These are phyloP conservation scores for Ambrosiella xylebori DNA, from an alignment of 2,329 filamentous ascomycete genomes.

Conservation along the genomic window DNA sequence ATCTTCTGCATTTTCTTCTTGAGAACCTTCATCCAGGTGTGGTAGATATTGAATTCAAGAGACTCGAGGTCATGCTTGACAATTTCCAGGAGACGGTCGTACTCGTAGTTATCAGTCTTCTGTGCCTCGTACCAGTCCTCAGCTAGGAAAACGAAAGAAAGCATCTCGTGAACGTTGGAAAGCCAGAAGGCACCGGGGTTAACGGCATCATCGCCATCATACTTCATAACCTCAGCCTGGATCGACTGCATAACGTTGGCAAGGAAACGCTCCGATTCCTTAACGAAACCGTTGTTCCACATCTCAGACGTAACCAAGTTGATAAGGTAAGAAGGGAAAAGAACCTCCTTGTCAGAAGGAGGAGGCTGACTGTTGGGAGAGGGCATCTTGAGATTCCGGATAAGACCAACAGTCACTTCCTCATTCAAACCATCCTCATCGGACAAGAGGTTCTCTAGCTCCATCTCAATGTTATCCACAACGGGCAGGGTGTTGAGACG, in stretches of 20 bases:
- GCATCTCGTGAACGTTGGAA: conserved; percentile 98
- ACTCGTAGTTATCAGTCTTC: conserved; percentile 98
- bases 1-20: conserved; percentile 99
- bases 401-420: conserved; percentile 89
- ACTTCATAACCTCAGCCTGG: conserved; percentile 97
- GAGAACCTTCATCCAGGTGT: conserved; percentile 99
- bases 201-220: conserved; percentile 91
- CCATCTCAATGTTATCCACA: conserved; percentile 81
- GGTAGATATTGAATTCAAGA: conserved; percentile 98
- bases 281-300: conserved; percentile 99
- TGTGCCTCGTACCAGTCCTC: conserved; percentile 99
- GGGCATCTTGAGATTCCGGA: conserved; percentile 92
- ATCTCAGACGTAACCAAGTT: conserved; percentile 98
- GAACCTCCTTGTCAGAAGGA: conserved; percentile 92
- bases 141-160: conserved; percentile 96
- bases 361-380: conserved; percentile 71
- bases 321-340: conserved; percentile 97
- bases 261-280: conserved; percentile 95
- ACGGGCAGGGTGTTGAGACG: conserved; percentile 30
- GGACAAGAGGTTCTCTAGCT: conserved; percentile 81
- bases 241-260: conserved; percentile 99
- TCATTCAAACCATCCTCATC: conserved; percentile 94
- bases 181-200: conserved; percentile 98
- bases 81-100: conserved; percentile 90
- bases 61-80: conserved; percentile 98